These are phyloP conservation scores for Neonectria magnoliae DNA, from an alignment of 2,329 filamentous ascomycete genomes.

Conservation along the genomic window DNA sequence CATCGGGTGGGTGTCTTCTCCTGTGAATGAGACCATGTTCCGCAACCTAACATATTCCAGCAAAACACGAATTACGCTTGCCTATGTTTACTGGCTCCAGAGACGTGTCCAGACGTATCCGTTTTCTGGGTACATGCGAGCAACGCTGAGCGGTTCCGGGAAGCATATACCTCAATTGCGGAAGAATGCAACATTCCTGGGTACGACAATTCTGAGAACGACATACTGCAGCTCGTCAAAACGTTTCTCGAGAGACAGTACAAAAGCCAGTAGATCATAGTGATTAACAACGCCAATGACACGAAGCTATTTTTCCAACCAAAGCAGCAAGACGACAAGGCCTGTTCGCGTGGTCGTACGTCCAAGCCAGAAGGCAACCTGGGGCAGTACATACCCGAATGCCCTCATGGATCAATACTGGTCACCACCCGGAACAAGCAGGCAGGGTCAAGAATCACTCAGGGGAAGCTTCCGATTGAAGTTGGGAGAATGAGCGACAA, in stretches of 20 bases:
- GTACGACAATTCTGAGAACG: conserved; percentile 33
- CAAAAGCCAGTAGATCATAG: conserved; percentile 25
- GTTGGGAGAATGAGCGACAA: conserved; percentile 42
- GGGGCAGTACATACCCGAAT: conserved; percentile 40
- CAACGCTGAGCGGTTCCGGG: conserved; percentile 43
- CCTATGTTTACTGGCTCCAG: conserved; percentile 30
- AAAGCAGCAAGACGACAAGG: background rate
- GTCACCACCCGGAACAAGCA: conserved; percentile 50
- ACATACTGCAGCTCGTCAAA: conserved; percentile 41
- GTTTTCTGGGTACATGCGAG: conserved; percentile 50
- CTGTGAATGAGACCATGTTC: background rate
- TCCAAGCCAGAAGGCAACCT: background rate
- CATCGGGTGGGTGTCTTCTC: conserved; percentile 16
- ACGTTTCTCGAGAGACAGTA: conserved; percentile 42
- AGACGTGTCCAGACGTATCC: conserved; percentile 22
- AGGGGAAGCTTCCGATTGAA: conserved; percentile 36
- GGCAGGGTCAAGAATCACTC: conserved; percentile 36
- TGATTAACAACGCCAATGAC: conserved; percentile 22
- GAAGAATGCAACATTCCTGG: conserved; percentile 40
- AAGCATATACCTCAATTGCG: conserved; percentile 48
- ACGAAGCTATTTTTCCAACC: conserved; percentile 26
- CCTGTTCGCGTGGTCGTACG: too few relatives aligned
- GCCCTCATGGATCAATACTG: conserved; percentile 43
- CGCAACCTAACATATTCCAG: background rate
- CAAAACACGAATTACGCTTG: conserved; percentile 29